Percentiles rank a stretch among this genome's conserved stretches.
Evolutionary conservation across 1,284 basidiomycete genomes (phyloP).

Genomic region (Ganoderma boninense): DNA sequence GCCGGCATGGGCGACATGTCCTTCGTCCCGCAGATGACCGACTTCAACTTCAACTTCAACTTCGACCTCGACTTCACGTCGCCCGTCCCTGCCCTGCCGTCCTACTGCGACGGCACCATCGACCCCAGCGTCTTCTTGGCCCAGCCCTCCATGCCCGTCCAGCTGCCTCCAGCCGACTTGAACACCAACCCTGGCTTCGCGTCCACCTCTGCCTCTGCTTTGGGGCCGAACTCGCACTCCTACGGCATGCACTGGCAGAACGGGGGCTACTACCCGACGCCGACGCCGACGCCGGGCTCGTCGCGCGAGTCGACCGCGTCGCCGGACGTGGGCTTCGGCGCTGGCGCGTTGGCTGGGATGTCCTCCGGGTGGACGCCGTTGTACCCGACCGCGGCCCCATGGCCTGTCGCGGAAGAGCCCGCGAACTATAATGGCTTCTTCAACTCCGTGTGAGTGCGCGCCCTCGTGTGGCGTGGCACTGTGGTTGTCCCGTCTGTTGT

Average conservation of each 20-base stretch:
- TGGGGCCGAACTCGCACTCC: too few relatives aligned
- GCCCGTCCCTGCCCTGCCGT: neutral
- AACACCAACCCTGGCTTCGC: neutral
- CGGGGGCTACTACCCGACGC: too few relatives aligned
- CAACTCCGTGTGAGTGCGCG: neutral
- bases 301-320: neutral
- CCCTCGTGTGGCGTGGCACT: neutral
- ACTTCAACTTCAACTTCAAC: neutral
- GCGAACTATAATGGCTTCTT: neutral
- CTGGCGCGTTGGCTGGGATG: too few relatives aligned
- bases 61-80: neutral
- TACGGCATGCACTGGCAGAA: too few relatives aligned
- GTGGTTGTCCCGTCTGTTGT: neutral
- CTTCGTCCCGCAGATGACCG: neutral
- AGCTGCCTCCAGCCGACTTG: neutral
- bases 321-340: neutral
- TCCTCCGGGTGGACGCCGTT: neutral
- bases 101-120: conserved; percentile 1
- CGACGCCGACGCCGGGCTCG: neutral
- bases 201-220: neutral
- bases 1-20: neutral
- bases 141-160: neutral
- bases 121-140: neutral
- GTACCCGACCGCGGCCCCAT: neutral
- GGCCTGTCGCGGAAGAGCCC: neutral